A percentile compares a stretch with the other conserved stretches of the same genome.
Conservation (phyloP, 2,329 filamentous ascomycete species). For the Fusarium buxicola region DNA sequence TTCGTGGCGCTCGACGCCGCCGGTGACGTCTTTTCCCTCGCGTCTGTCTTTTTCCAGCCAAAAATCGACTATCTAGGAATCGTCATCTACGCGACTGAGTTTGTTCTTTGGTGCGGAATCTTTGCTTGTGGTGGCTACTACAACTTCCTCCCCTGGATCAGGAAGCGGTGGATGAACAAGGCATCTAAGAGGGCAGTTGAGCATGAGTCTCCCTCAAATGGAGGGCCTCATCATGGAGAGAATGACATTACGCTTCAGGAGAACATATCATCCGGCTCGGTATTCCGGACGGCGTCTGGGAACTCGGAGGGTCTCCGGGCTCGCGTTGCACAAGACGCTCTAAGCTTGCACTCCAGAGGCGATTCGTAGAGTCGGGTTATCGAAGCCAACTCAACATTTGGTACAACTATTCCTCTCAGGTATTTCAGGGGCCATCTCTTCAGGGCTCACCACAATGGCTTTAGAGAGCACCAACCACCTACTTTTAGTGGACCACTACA, state of each 20-base stretch:
- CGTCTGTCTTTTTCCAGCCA: slow-evolving; percentile 72
- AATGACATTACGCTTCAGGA: slow-evolving; percentile 56
- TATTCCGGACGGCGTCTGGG: slow-evolving; percentile 64
- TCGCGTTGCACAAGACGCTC: slow-evolving; percentile 1
- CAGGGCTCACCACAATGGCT: no score
- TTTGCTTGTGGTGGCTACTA: slow-evolving; percentile 74
- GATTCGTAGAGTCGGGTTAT: no score
- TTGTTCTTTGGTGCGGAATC: slow-evolving; percentile 74
- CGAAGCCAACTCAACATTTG: no score
- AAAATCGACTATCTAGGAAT: slow-evolving; percentile 70
- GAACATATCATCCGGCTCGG: slow-evolving; percentile 70
- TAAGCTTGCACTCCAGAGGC: no score
- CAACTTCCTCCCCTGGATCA: slow-evolving; percentile 67
- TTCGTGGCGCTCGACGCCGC: slow-evolving; percentile 78
- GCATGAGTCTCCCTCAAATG: slow-evolving; percentile 1
- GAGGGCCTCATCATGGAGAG: background rate
- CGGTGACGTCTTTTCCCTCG: slow-evolving; percentile 74
- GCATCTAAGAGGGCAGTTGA: slow-evolving; percentile 3
- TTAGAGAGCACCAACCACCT: no score
- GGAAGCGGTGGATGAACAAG: slow-evolving; percentile 17
- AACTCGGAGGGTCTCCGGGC: slow-evolving; percentile 22
- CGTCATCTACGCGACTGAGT: slow-evolving; percentile 74
- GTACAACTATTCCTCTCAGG: no score
- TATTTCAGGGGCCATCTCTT: background rate
- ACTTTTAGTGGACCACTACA: background rate